Base-by-base conservation (phyloP, 805 yeast genomes). In the Candida maesae region DNA sequence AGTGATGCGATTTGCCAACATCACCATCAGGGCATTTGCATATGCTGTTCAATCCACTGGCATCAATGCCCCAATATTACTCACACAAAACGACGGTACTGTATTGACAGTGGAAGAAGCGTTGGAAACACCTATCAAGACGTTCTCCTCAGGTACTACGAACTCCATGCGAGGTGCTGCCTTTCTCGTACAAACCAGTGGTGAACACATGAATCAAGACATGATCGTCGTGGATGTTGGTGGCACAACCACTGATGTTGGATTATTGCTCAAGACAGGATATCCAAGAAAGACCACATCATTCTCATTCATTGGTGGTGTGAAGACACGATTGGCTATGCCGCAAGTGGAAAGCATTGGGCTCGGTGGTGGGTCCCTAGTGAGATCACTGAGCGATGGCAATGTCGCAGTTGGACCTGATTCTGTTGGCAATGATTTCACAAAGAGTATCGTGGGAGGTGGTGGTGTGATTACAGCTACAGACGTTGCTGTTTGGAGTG, bases 21-120 rank as follows among this genome's bases (percentile, higher is more conserved):
- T 60, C 39, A 68, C 69, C 36, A 67, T 71, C 40, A 41, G 53
- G 9, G 62, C 72, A 1, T 72, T 70, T 46, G 58, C 56, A 12
- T 43, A 55, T 16, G 71, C 77, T 0, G 59, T 69, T n/a, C 55
- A 55, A 28, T 44, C 49, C 1, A 47, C 64, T 6, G 73, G 70
- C 0, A 50, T 71, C 11, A 33, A 47, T 20, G 66, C 73, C 44
- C 71, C 73, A 7, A 58, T 72, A 4, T 51, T 71, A 1, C 49
- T 66, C 31, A 70, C 76, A 17, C 77, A 72, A 50, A 73, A 73
- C 49, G 77, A 73, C 46, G 78, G 77, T 6, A 72, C 78, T 3
- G 68, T 71, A 7, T 47, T 70, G n/a, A 58, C 73, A 2, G 60
- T 66, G 3, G 34, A 51, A 4, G 75, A 71, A 35, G 76, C 75